These are phyloP conservation scores for Debaryomyces fabryi DNA, from an alignment of 1,139 yeast genomes.

Conservation along the genomic window DNA sequence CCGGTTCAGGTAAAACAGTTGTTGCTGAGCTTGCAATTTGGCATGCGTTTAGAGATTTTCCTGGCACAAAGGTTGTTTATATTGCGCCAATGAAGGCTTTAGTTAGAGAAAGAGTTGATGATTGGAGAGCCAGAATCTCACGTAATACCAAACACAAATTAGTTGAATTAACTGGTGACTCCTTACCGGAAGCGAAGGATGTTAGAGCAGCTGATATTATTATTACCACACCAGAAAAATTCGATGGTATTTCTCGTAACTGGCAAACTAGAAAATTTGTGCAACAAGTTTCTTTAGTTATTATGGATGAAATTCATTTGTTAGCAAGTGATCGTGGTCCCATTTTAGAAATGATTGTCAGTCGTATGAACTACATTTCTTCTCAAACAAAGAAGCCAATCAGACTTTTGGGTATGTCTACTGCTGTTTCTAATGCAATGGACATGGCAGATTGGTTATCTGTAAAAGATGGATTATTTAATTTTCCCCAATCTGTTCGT, in stretches of 20 bases:
- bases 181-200: slow-evolving; percentile 84
- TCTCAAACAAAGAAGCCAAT: slow-evolving; percentile 75
- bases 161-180: slow-evolving; percentile 96
- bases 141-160: slow-evolving; percentile 64
- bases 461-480: slow-evolving; percentile 84
- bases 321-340: slow-evolving; percentile 99
- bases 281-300: slow-evolving; percentile 84
- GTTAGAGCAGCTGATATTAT: slow-evolving; percentile 90
- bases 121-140: slow-evolving; percentile 80
- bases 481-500: slow-evolving; percentile 93
- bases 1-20: slow-evolving; percentile 97
- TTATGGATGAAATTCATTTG: slow-evolving; percentile 97
- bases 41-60: slow-evolving; percentile 85
- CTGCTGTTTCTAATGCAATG: slow-evolving; percentile 96
- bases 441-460: slow-evolving; percentile 99
- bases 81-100: slow-evolving; percentile 99
- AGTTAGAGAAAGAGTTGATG: slow-evolving; percentile 94
- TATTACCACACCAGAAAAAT: slow-evolving; percentile 96
- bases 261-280: slow-evolving; percentile 97
- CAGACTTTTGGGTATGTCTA: slow-evolving; percentile 88
- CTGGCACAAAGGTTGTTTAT: slow-evolving; percentile 84
- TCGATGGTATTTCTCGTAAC: slow-evolving; percentile 97
- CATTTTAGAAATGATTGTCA: slow-evolving; percentile 95
- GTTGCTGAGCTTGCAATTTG: slow-evolving; percentile 97
- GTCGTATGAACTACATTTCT: slow-evolving; percentile 93